Percentiles rank a stretch among this genome's conserved stretches.
Evolutionary conservation across 805 yeast genomes (phyloP).

Genomic region (Pichia kluyveri): DNA sequence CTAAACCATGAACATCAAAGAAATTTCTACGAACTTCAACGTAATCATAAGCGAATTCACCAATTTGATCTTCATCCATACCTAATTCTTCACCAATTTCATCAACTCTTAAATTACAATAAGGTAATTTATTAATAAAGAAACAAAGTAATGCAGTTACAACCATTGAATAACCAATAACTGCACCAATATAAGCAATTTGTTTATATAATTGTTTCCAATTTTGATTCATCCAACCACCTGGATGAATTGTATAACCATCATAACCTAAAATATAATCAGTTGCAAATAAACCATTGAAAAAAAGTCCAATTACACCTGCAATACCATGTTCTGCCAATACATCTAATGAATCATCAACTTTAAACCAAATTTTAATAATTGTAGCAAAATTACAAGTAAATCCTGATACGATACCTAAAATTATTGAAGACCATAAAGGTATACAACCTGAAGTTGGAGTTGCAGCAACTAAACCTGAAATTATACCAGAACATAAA

Average conservation of each 20-base stretch:
- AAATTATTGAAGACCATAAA: slow-evolving; percentile 79
- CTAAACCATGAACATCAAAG: slow-evolving; percentile 31
- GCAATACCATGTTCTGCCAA: slow-evolving; percentile 99
- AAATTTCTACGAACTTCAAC: slow-evolving; percentile 94
- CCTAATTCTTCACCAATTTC: slow-evolving; percentile 85
- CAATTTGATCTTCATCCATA: slow-evolving; percentile 93
- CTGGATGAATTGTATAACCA: slow-evolving; percentile 71
- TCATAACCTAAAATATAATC: slow-evolving; percentile 87
- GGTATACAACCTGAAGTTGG: slow-evolving; percentile 91
- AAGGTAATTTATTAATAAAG: slow-evolving; percentile 71
- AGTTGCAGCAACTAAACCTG: slow-evolving; percentile 95
- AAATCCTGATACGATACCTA: slow-evolving; percentile 74
- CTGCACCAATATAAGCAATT: slow-evolving; percentile 71
- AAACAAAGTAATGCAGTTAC: slow-evolving; percentile 73
- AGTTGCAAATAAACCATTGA: slow-evolving; percentile 83
- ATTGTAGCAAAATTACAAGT: slow-evolving; percentile 88
- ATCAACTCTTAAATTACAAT: slow-evolving; percentile 66
- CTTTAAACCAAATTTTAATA: slow-evolving; percentile 66
- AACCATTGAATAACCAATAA: slow-evolving; percentile 62
- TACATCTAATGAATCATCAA: slow-evolving; percentile 91
- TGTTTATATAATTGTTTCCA: slow-evolving; percentile 89
- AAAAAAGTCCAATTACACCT: slow-evolving; percentile 82
- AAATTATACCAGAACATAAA: slow-evolving; percentile 88
- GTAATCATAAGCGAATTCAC: slow-evolving; percentile 97
- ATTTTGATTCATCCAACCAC: slow-evolving; percentile 90